Evolutionary conservation across 345 rosid species (phyloP).

Genomic region (Alliaria petiolata): DNA sequence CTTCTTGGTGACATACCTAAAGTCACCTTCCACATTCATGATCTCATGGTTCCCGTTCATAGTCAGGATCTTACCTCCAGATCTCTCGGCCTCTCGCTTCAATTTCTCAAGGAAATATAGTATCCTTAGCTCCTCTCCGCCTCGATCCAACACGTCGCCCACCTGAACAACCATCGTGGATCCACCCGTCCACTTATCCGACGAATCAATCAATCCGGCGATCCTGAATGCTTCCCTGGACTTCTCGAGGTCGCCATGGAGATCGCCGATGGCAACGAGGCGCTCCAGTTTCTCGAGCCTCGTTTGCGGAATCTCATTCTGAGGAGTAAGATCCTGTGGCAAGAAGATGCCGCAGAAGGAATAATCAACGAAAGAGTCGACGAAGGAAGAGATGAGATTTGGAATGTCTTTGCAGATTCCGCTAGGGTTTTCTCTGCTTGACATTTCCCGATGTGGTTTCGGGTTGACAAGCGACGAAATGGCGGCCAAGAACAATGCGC

Average conservation of each 20-base stretch:
- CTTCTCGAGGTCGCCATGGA: conserved; percentile 83
- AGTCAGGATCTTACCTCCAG: conserved; percentile 65
- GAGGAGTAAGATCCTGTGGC: conserved; percentile 28
- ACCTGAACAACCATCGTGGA: conserved; percentile 69
- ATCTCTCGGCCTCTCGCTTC: conserved; percentile 60
- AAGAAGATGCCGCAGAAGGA: conserved; percentile 61
- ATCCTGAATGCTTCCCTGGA: conserved; percentile 58
- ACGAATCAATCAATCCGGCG: conserved; percentile 66
- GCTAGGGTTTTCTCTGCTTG: conserved; percentile 18
- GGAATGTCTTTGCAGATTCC: conserved; percentile 51
- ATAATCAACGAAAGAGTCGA: conserved; percentile 81
- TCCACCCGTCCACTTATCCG: conserved; percentile 73
- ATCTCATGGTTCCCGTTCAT: conserved; percentile 97
- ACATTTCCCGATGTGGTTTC: conserved; percentile 34
- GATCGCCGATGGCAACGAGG: conserved; percentile 80
- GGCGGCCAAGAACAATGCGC: too few relatives aligned
- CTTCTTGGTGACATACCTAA: conserved; percentile 55
- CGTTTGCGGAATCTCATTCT: conserved; percentile 33
- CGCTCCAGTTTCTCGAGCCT: conserved; percentile 50
- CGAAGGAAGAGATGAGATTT: conserved; percentile 56
- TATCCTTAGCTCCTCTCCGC: conserved; percentile 74
- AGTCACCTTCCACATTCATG: conserved; percentile 85
- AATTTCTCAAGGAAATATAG: conserved; percentile 74
- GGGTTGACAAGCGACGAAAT: too few relatives aligned
- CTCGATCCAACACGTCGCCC: conserved; percentile 92